Evolutionary conservation across 371 early-diverging fungal genomes (phyloP), one percentile per base, ranked within the genome.

Genomic region (Coemansia sp.): DNA sequence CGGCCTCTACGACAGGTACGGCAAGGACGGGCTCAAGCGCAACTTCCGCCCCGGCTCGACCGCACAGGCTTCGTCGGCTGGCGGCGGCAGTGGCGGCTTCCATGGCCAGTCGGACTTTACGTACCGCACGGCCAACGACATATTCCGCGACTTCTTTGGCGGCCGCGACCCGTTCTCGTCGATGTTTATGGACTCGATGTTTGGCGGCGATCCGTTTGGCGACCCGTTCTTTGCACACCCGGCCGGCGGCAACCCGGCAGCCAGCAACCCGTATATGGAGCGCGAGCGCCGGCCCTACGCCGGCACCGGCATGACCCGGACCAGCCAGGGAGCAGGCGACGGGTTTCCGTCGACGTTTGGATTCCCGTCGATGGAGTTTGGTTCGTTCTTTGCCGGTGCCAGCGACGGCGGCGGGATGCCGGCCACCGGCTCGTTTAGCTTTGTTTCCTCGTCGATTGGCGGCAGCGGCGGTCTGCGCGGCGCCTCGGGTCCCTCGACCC

Each of bases 1-100:
- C 14, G 80, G 85, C 34, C 80, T 89, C 29, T 94, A 90, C 77
- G 95, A 94, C 75, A 86, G 85, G 64, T 90, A 82, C 69, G 95
- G 95, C 42, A 91, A 92, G 77, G 94, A 89, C 53, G 95, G 94
- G 5, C 82, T 94, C 39, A 60, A 48, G 38, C 64, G 69, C 38
- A 58, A 58, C 11, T 66, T 72, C 64, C 74, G 64, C 47, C 60
- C 64, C 8, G 51, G 44, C 11, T 52, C 67, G 11, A 10, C 50
- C 9, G 31, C 51, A 16, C 50, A 50, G 33, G 24, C 44, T 4
- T n/a, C 58, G 6, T 42, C 56, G 29, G 24, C 12, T 44, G 54
- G 39, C 39, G 18, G 50, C 56, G 42, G 32, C 24, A 24, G 43
- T 3, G 56, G 44, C 16, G 16, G 33, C n/a, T 14, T 16, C 32